Percentiles rank a stretch among this genome's conserved stretches.
Conservation (phyloP, 2,329 filamentous ascomycete species). For the Trichoderma sp. region DNA sequence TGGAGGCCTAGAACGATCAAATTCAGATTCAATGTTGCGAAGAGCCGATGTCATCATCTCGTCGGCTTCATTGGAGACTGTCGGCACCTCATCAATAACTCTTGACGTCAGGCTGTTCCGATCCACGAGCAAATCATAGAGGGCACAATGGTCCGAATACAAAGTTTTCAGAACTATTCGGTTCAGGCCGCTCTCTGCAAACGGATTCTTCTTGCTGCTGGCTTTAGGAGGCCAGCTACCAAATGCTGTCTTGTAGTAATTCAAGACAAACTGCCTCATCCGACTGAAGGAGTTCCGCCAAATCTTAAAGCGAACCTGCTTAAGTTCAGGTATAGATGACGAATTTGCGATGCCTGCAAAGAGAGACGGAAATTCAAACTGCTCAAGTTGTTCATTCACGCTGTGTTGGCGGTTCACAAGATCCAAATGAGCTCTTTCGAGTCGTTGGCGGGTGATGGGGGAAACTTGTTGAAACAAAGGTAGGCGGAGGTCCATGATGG, state of each 20-base stretch:
- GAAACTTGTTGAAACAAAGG: slow-evolving; percentile 72
- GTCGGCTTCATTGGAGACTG: slow-evolving; percentile 55
- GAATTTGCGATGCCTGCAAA: slow-evolving; percentile 88
- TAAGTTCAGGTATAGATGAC: slow-evolving; percentile 74
- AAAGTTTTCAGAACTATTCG: slow-evolving; percentile 77
- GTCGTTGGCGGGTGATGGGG: slow-evolving; percentile 69
- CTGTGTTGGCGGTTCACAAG: slow-evolving; percentile 70
- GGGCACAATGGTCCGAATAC: slow-evolving; percentile 79
- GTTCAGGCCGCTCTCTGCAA: slow-evolving; percentile 84
- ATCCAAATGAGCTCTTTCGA: slow-evolving; percentile 81
- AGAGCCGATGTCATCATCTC: slow-evolving; percentile 69
- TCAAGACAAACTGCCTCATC: slow-evolving; percentile 72
- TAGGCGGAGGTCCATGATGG: slow-evolving; percentile 66
- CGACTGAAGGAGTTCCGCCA: slow-evolving; percentile 77
- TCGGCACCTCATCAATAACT: slow-evolving; percentile 66
- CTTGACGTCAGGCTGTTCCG: slow-evolving; percentile 76
- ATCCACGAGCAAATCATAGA: slow-evolving; percentile 90
- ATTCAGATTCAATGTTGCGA: slow-evolving; percentile 80
- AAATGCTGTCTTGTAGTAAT: slow-evolving; percentile 62
- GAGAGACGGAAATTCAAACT: slow-evolving; percentile 88
- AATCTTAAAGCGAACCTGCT: slow-evolving; percentile 75
- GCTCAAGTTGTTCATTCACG: slow-evolving; percentile 72
- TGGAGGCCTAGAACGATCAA: slow-evolving; percentile 84
- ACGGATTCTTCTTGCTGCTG: slow-evolving; percentile 85
- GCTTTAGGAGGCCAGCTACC: slow-evolving; percentile 88